A percentile compares a stretch with the other conserved stretches of the same genome.
Evolutionary conservation across 345 rosid genomes (phyloP).

Genomic region (Ceriops tagal): DNA sequence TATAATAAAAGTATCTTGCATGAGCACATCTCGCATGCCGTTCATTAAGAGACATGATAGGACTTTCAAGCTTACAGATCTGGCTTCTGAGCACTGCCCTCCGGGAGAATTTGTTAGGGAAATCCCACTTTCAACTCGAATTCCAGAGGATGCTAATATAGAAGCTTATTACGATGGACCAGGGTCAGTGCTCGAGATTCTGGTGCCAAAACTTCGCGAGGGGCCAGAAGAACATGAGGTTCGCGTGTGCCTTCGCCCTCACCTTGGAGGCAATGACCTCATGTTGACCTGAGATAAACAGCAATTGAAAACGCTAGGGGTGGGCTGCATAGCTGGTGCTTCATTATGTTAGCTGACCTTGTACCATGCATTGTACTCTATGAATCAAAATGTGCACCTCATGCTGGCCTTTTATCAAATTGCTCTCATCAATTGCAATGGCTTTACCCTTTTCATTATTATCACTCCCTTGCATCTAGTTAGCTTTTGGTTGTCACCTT

Average conservation of each 20-base stretch:
- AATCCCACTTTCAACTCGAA: conserved; percentile 22
- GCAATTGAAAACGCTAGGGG: conserved; percentile 8
- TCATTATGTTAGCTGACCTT: conserved; percentile 27
- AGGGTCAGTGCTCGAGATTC: conserved; percentile 21
- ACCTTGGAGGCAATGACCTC: conserved; percentile 65
- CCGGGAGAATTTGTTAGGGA: conserved; percentile 25
- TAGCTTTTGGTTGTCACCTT: too few species aligned
- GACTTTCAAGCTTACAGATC: conserved; percentile 25
- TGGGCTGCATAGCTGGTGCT: conserved; percentile 22
- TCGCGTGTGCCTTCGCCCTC: conserved; percentile 38
- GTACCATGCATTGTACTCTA: conserved; percentile 10
- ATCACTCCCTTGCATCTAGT: too few species aligned
- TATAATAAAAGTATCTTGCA: conserved; percentile 16
- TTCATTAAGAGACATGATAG: conserved; percentile 26
- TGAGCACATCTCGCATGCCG: conserved; percentile 20
- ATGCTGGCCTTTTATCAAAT: conserved; percentile 7
- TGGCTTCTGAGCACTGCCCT: conserved; percentile 22
- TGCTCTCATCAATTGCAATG: conserved; percentile 14
- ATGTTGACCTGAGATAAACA: conserved; percentile 55
- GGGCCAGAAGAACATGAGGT: conserved; percentile 29
- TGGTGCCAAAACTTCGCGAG: conserved; percentile 24
- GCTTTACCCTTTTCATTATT: background rate
- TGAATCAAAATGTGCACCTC: conserved; percentile 22
- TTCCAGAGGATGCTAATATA: conserved; percentile 26
- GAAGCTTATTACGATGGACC: conserved; percentile 24